Conservation (phyloP, 306 rosid genomes). For the Castanospermum australe region DNA sequence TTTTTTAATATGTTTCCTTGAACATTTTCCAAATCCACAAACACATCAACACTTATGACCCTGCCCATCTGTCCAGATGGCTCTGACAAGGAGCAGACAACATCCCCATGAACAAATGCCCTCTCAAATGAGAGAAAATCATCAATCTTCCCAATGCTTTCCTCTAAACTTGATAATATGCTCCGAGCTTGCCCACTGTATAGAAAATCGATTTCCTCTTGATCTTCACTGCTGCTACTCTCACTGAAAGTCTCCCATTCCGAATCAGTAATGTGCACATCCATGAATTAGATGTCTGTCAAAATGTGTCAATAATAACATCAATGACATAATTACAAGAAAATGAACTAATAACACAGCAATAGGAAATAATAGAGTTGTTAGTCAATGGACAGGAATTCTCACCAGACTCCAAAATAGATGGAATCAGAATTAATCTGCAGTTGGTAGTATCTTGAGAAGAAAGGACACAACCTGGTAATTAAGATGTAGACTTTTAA, state of each 20-base stretch:
- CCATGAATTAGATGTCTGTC: slow-evolving; percentile 67
- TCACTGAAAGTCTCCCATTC: slow-evolving; percentile 87
- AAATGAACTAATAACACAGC: slow-evolving; percentile 18
- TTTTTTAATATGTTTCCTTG: slow-evolving; percentile 60
- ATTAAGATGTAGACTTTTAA: not conserved
- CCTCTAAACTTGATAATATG: slow-evolving; percentile 89
- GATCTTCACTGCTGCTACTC: slow-evolving; percentile 76
- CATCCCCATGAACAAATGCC: slow-evolving; percentile 76
- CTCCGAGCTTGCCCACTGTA: slow-evolving; percentile 79
- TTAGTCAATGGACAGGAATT: slow-evolving; percentile 8
- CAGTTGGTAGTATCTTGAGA: slow-evolving; percentile 10
- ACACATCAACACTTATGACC: slow-evolving; percentile 63
- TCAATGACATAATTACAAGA: slow-evolving; percentile 15
- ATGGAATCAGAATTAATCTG: slow-evolving; percentile 29
- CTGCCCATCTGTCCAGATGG: slow-evolving; percentile 93
- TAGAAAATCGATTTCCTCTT: slow-evolving; percentile 62
- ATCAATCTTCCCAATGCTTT: slow-evolving; percentile 85
- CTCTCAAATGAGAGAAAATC: slow-evolving; percentile 91
- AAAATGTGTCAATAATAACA: slow-evolving; percentile 17
- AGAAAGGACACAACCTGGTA: slow-evolving; percentile 14
- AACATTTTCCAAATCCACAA: slow-evolving; percentile 73
- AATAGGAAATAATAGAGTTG: slow-evolving; percentile 14
- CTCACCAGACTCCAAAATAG: slow-evolving; percentile 26
- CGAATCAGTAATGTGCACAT: slow-evolving; percentile 56
- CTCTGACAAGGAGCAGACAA: slow-evolving; percentile 59